Evolutionary conservation across 345 rosid species (phyloP).

Genomic region (Brassica nigra): DNA sequence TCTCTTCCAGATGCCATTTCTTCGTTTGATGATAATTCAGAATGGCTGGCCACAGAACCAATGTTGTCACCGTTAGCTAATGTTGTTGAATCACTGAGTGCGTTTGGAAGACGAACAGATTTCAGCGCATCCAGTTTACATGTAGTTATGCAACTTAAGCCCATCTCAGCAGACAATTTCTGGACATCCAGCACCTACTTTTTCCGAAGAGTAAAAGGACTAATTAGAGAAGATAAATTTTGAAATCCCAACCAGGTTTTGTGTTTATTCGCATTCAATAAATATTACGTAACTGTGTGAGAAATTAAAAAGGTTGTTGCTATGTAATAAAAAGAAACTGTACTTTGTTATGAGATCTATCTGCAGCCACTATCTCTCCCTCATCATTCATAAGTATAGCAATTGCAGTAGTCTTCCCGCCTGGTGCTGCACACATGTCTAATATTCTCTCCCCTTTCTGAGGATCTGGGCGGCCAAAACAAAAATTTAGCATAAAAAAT

Average conservation of each 20-base stretch:
- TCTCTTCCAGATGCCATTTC: slow-evolving; percentile 1
- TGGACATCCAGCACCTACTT: slow-evolving; percentile 71
- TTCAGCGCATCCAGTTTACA: slow-evolving; percentile 88
- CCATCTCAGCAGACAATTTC: slow-evolving; percentile 84
- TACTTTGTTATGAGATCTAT: slow-evolving; percentile 98
- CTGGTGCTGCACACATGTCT: slow-evolving; percentile 99
- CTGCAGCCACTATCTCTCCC: slow-evolving; percentile 90
- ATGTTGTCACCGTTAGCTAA: slow-evolving; percentile 27
- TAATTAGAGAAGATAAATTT: slow-evolving; percentile 6
- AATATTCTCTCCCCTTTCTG: slow-evolving; percentile 85
- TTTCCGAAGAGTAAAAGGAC: background rate
- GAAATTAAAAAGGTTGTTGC: background rate
- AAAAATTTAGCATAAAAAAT: slow-evolving; percentile 15
- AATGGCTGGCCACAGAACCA: slow-evolving; percentile 37
- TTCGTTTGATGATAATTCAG: slow-evolving; percentile 41
- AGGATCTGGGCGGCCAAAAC: slow-evolving; percentile 64
- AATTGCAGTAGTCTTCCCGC: slow-evolving; percentile 97
- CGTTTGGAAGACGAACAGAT: slow-evolving; percentile 61
- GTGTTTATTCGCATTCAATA: slow-evolving; percentile 3
- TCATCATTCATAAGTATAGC: slow-evolving; percentile 85
- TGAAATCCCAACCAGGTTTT: background rate
- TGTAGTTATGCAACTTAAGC: slow-evolving; percentile 76
- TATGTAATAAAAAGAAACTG: slow-evolving; percentile 8
- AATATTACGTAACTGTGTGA: background rate
- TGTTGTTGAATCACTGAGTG: slow-evolving; percentile 38